Conservation (phyloP, 2,329 filamentous ascomycete genomes). For the Fusarium domesticum region DNA sequence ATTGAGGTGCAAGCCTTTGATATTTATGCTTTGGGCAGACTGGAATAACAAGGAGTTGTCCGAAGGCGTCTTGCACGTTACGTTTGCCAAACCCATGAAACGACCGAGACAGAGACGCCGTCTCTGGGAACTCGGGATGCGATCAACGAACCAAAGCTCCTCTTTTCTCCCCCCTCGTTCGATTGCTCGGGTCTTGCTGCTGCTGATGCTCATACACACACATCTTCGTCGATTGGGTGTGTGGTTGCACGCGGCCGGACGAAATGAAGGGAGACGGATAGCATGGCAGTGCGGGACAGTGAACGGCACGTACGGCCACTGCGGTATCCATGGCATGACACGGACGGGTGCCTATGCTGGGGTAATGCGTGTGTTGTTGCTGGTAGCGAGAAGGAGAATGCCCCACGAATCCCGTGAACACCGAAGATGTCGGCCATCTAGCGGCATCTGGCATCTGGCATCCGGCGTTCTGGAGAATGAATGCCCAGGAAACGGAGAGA, state of each 20-base stretch:
- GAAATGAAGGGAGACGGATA: too few relatives aligned
- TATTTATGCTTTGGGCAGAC: slow-evolving; percentile 25
- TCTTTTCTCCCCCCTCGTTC: neutral
- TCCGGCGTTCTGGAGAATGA: neutral
- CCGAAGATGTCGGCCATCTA: neutral
- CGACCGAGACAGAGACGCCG: neutral
- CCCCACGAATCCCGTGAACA: neutral
- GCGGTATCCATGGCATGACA: too few relatives aligned
- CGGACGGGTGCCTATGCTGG: too few relatives aligned
- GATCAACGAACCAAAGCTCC: neutral
- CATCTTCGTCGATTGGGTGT: neutral
- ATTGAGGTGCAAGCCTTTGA: slow-evolving; percentile 18
- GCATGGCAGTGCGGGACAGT: too few relatives aligned
- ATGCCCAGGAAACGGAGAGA: neutral
- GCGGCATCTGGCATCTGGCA: neutral
- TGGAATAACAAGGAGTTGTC: neutral
- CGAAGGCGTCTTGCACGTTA: neutral
- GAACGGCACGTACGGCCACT: too few relatives aligned
- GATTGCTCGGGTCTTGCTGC: neutral
- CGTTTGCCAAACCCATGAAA: neutral
- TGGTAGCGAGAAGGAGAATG: neutral
- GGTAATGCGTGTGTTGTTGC: neutral
- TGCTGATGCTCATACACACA: neutral
- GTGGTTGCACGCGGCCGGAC: neutral
- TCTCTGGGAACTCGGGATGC: neutral